Conservation (phyloP, 805 yeast genomes). For the Starmerella asiatica region DNA sequence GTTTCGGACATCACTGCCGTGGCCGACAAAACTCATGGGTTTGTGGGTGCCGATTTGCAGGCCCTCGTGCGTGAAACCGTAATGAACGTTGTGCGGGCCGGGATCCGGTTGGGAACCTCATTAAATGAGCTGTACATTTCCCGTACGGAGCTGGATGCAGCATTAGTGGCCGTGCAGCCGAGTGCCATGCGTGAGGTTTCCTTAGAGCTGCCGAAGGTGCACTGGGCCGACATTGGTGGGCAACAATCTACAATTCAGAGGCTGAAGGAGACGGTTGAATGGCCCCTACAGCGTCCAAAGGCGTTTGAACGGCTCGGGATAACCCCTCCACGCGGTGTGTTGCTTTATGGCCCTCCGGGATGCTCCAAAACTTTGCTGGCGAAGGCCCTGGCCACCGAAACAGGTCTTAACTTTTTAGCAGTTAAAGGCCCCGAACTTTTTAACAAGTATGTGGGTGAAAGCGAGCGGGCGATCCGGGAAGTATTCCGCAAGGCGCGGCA, state of each 20-base stretch:
- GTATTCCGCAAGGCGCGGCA: conserved; percentile 87
- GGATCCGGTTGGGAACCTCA: conserved; percentile 26
- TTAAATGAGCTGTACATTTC: conserved; percentile 35
- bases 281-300: conserved; percentile 74
- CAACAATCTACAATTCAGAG: conserved; percentile 71
- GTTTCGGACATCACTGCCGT: conserved; percentile 44
- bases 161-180: conserved; percentile 73
- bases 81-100: conserved; percentile 62
- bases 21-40: conserved; percentile 82
- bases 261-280: conserved; percentile 76
- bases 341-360: conserved; percentile 96
- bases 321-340: conserved; percentile 81
- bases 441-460: conserved; percentile 91
- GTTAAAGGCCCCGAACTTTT: conserved; percentile 95
- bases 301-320: conserved; percentile 69
- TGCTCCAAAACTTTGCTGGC: conserved; percentile 93
- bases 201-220: conserved; percentile 84
- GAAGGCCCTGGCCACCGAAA: conserved; percentile 88
- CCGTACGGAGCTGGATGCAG: conserved; percentile 48
- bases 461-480: conserved; percentile 85
- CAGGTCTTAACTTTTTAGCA: conserved; percentile 84
- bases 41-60: conserved; percentile 89
- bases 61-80: conserved; percentile 84
- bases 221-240: conserved; percentile 94
- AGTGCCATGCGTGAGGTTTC: conserved; percentile 95